A percentile compares a stretch with the other conserved stretches of the same genome.
Evolutionary conservation across 129 eudicot species (phyloP).

Genomic region (Smallanthus sonchifolius): DNA sequence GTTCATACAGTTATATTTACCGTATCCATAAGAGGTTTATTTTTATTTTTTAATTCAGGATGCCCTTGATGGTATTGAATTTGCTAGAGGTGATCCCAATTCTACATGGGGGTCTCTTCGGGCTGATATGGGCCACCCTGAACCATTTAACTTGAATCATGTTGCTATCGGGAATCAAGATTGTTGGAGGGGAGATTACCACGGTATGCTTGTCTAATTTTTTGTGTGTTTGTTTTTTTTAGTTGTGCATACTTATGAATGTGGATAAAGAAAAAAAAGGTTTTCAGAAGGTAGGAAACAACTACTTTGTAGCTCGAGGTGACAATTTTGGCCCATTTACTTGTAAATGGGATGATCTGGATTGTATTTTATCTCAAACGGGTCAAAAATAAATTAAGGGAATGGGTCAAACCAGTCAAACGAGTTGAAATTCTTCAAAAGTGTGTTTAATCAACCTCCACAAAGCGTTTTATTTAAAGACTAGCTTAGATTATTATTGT

Average conservation of each 20-base stretch:
- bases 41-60: conserved; percentile 41
- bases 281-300: not conserved
- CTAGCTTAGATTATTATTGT: not conserved
- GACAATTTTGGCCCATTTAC: not conserved
- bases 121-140: conserved; percentile 74
- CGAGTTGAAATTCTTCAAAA: not conserved
- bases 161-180: conserved; percentile 93
- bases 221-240: not conserved
- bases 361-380: not conserved
- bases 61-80: conserved; percentile 78
- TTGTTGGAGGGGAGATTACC: conserved; percentile 67
- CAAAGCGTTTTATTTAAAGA: not conserved
- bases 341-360: not conserved
- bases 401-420: not conserved
- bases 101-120: conserved; percentile 92
- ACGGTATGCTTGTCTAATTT: conserved; percentile 41
- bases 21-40: not conserved
- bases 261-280: not conserved
- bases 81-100: conserved; percentile 79
- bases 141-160: conserved; percentile 73
- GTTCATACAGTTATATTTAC: not conserved
- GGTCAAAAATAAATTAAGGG: not conserved
- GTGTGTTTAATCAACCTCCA: not conserved
- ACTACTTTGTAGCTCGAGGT: not conserved
- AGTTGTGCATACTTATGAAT: not conserved